Evolutionary conservation across 805 yeast genomes (phyloP), one percentile per base, ranked within the genome.

Genomic region (Yarrowia osloensis): DNA sequence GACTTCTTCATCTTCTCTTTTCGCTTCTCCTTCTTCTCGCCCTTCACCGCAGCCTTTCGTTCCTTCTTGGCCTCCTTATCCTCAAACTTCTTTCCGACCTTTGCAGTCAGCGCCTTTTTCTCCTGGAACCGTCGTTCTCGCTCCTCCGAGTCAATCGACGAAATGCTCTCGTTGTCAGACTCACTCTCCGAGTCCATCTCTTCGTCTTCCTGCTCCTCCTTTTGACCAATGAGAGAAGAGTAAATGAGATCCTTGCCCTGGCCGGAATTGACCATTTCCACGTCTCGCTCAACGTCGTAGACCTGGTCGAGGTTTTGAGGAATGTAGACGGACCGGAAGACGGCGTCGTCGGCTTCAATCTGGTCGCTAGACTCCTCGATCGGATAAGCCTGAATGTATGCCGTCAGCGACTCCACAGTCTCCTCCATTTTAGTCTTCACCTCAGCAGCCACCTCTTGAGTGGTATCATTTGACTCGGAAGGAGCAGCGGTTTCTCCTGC

Each of bases 301-400:
- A 80, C 82, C 67, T 80, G 81, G 59, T 80, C 81, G 24, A 80
- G 73, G 65, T 74, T 95, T 90, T 75, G 93, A 74, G 79, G 94
- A 86, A 78, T 91, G 86, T 79, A 95, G 78, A 67, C 95, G 4
- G 93, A 86, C 75, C 99, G 81, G 77, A 95, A 95, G 6, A 95
- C 86, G 66, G 90, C 96, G 76, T 95, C 99, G 69, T 89, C 91
- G 26, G 85, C 86, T 49, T 83, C 84, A 62, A 83, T 87, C 19
- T 75, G 73, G 29, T 76, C 79, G 5, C 78, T 71, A 21, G 70
- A 66, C 17, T 72, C 74, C 65, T 71, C 75, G 2, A 67, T 67
- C 7, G 76, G 76, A 59, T 74, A 42, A 1, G 46, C 62, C 29
- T 68, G 70, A 29, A 77, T 71, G 66, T 70, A 65, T 24, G 67